These are phyloP conservation scores for Exophiala spinifera DNA, from an alignment of 2,329 filamentous ascomycete genomes.

Conservation along the genomic window DNA sequence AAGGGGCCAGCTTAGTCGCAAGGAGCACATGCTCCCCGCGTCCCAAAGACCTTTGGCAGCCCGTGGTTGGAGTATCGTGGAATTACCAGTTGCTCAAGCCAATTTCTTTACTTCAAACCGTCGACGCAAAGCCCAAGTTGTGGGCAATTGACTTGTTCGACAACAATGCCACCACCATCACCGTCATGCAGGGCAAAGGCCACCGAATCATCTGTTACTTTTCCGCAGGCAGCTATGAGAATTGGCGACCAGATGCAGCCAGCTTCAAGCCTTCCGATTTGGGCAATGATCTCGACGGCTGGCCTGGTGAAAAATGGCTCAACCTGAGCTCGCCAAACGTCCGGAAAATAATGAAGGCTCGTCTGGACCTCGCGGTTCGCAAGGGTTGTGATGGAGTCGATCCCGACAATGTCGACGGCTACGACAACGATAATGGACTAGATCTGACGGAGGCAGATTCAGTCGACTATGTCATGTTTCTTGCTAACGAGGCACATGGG, in stretches of 20 bases:
- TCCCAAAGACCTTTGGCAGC: background rate
- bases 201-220: conserved; percentile 73
- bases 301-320: conserved; percentile 67
- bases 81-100: background rate
- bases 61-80: background rate
- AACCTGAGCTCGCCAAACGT: conserved; percentile 57
- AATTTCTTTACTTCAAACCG: background rate
- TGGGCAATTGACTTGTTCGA: conserved; percentile 63
- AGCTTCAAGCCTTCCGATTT: conserved; percentile 56
- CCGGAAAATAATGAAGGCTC: conserved; percentile 60
- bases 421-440: conserved; percentile 63
- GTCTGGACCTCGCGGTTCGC: conserved; percentile 56
- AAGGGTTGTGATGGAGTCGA: conserved; percentile 69
- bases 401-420: conserved; percentile 69
- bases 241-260: conserved; percentile 57
- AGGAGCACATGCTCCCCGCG: background rate
- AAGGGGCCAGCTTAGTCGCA: background rate
- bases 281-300: conserved; percentile 59
- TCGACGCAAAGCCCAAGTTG: conserved; percentile 33
- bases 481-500: conserved; percentile 53
- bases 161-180: conserved; percentile 48
- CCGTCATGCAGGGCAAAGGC: conserved; percentile 47
- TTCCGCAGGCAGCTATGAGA: conserved; percentile 66
- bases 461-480: conserved; percentile 58
- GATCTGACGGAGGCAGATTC: conserved; percentile 56